phyloP scores from a whole-genome alignment of 176 grass and related monocot species.

The maize (Zea mays) region Zm-B73-REFERENCE-NAM-5.0 NC_050097.1:223696001-223696500 shows the following conservation, averaged over 20 bases:
- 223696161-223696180: constrained; percentile 48
- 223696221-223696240: constrained; percentile 1
- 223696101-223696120: constrained; percentile 50
- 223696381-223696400: constrained; percentile 3
- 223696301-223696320: not conserved
- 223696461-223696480: constrained; percentile 19
- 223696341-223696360: not conserved
- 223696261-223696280: too few species aligned
- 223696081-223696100: constrained; percentile 47
- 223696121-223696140: constrained; percentile 56
- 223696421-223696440: not conserved
- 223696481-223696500: not conserved
- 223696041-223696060: too few species aligned
- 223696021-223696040: too few species aligned
- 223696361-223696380: not conserved
- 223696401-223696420: too few species aligned
- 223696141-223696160: constrained; percentile 58
- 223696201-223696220: not conserved
- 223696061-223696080: constrained; percentile 49
- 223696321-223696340: not conserved
- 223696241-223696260: constrained; percentile 6
- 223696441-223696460: not conserved
- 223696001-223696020: not conserved
- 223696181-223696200: constrained; percentile 46
- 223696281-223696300: too few species aligned